A percentile compares a stretch with the other conserved stretches of the same genome.
These are phyloP conservation scores for Pelagomonas calceolata DNA, from an alignment of 108 stramenopile genomes.

Conservation along the genomic window DNA sequence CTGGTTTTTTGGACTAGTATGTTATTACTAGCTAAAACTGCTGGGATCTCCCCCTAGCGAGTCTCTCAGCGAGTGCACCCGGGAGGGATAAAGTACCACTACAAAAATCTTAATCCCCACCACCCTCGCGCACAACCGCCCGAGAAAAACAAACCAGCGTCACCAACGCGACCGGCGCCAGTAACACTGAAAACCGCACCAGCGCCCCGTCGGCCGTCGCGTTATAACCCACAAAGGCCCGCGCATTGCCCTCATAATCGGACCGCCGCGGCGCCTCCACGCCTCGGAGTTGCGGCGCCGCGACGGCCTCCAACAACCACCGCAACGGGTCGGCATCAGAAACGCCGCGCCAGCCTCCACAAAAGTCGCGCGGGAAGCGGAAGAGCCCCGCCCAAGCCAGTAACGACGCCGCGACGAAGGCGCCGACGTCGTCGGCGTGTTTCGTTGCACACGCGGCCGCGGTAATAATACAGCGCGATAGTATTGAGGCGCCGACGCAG, in stretches of 20 bases:
- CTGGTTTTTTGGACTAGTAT: no score
- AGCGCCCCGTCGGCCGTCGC: no score
- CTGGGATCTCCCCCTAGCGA: no score
- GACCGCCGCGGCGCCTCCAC: neutral
- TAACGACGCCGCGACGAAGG: neutral
- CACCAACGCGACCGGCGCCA: no score
- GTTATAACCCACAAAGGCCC: neutral
- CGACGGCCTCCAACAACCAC: neutral
- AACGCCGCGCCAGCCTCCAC: neutral
- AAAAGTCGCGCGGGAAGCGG: neutral
- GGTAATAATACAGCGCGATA: neutral
- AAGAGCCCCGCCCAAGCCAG: neutral
- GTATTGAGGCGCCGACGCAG: no score
- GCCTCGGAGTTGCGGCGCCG: neutral
- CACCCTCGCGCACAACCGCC: no score
- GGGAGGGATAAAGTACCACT: no score
- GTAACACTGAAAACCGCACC: no score
- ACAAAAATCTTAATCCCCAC: no score
- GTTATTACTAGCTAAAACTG: no score
- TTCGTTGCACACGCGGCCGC: neutral
- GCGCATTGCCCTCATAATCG: neutral
- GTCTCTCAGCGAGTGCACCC: no score
- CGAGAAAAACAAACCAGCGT: no score
- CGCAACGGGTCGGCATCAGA: neutral
- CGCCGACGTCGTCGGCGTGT: neutral